Evolutionary conservation across 495 filamentous ascomycete species (phyloP), one percentile per base, ranked within the genome.

Genomic region (Penicillium paradoxum): DNA sequence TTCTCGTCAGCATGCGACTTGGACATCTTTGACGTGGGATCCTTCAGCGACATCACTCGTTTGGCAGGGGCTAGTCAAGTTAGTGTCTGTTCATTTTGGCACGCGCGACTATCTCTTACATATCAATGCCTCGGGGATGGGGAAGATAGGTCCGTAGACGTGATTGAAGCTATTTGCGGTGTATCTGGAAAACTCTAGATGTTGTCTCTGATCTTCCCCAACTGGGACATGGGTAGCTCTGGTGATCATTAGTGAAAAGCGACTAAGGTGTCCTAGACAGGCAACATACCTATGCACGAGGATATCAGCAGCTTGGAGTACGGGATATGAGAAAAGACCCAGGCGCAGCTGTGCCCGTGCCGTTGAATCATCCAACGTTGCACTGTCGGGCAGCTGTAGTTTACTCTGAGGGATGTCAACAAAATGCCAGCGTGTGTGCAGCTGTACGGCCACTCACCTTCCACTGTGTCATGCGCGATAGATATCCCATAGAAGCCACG

Each of bases 401-500:
- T 93, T 93, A 66, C 80, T 87, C 88, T 91, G 53, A 19, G 24
- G 18, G 10, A 7, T 21, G 47, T 57, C 48, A 59, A 60, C 53
- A 41, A 30, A 42, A 48, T 17, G 15, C 17, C 18, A 6, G 34
- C 6, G 19, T 32, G 10, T 32, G 1, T 30, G 33, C 13, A 21
- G 45, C 19, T 30, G 19, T 15, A 34, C 19, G 39, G 9, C 18
- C 27, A 65, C 75, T 59, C 49, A 90, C 89, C 82, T 97, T 98
- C 91, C 91, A 97, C 72, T 97, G 92, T 36, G 93, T 97, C 95
- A 98, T 98, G 10, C 95, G 79, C 3, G 83, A 85, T 27, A 98
- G 74, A 67, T 95, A 91, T 11, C 95, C 93, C 72, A 88, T 91
- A 4, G 84, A 88, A 25, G 95, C 89, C 33, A 86, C 84, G 49